phyloP scores from a whole-genome alignment of 2,329 filamentous ascomycete species.

The Xylaria sp. region DNA sequence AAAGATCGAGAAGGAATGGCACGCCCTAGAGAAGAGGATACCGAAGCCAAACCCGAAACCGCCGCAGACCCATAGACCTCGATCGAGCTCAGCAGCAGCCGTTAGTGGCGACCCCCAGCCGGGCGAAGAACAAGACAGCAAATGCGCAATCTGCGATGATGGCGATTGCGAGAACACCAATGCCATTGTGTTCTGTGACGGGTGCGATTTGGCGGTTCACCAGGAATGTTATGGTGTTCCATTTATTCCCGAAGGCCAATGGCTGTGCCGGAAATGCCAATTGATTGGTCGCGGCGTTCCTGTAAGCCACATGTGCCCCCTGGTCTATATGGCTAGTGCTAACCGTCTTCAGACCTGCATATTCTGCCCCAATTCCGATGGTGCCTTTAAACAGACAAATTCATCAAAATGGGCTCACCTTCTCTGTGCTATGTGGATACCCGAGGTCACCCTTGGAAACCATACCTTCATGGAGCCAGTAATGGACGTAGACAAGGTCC shows the following conservation, averaged over 20 bases:
- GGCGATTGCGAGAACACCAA: slow-evolving; percentile 99
- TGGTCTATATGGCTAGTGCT: slow-evolving; percentile 22
- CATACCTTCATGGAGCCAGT: slow-evolving; percentile 98
- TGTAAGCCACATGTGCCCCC: slow-evolving; percentile 60
- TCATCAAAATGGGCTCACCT: slow-evolving; percentile 97
- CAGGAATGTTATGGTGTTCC: slow-evolving; percentile 99
- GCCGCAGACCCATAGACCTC: slow-evolving; percentile 90
- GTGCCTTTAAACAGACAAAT: slow-evolving; percentile 98
- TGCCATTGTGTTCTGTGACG: slow-evolving; percentile 98
- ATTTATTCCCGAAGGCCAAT: slow-evolving; percentile 98
- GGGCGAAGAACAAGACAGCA: slow-evolving; percentile 95
- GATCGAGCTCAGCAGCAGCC: slow-evolving; percentile 92
- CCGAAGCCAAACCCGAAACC: slow-evolving; percentile 97
- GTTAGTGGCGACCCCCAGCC: slow-evolving; percentile 91
- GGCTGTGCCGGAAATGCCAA: slow-evolving; percentile 97
- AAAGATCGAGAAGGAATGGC: slow-evolving; percentile 99
- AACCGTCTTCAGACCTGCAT: slow-evolving; percentile 78
- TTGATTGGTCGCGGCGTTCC: slow-evolving; percentile 91
- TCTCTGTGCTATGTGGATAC: slow-evolving; percentile 98
- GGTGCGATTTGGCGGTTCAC: slow-evolving; percentile 96
- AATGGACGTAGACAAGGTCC: slow-evolving; percentile 97
- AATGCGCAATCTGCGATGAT: slow-evolving; percentile 97
- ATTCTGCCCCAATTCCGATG: slow-evolving; percentile 97
- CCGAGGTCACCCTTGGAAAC: slow-evolving; percentile 94
- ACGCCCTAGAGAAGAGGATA: slow-evolving; percentile 93